Conservation (phyloP, 2,329 filamentous ascomycete species). For the Aspergillus sp. region DNA sequence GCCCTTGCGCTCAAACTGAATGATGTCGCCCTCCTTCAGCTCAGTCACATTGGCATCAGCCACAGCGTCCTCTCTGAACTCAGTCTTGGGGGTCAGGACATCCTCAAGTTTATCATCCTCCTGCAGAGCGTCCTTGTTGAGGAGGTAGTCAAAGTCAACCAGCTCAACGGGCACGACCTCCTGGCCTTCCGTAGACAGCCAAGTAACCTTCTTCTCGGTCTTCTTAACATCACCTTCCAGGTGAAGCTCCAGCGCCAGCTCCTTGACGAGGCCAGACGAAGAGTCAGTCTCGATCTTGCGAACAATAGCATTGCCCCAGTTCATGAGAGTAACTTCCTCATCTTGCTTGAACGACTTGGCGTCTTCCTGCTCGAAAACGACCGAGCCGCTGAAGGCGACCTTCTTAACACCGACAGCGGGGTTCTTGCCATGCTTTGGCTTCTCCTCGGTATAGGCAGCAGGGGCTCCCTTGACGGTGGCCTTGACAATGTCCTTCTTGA, state of each 20-base stretch:
- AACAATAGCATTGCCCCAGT: constrained; percentile 69
- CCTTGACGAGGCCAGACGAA: constrained; percentile 56
- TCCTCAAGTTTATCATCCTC: constrained; percentile 83
- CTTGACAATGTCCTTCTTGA: constrained; percentile 65
- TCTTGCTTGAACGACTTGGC: constrained; percentile 73
- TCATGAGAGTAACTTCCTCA: constrained; percentile 95
- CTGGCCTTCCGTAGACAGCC: constrained; percentile 73
- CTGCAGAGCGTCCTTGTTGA: constrained; percentile 91
- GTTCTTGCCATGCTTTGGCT: constrained; percentile 88
- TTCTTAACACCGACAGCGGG: constrained; percentile 78
- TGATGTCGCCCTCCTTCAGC: constrained; percentile 82
- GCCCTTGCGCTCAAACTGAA: constrained; percentile 90
- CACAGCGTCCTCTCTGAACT: constrained; percentile 67
- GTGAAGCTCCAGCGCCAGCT: constrained; percentile 78
- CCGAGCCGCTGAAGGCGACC: constrained; percentile 68
- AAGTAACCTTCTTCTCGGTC: constrained; percentile 95
- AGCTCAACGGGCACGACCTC: constrained; percentile 76
- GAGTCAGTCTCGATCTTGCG: constrained; percentile 44
- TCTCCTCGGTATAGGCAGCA: constrained; percentile 63
- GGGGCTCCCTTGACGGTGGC: constrained; percentile 64
- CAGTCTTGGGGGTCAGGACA: constrained; percentile 71
- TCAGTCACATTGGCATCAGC: constrained; percentile 76
- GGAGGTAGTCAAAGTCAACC: constrained; percentile 91
- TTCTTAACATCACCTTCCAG: constrained; percentile 90
- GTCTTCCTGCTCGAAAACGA: constrained; percentile 83